phyloP scores from a whole-genome alignment of 2,329 filamentous ascomycete genomes.

The Fusarium mexicanum region DNA sequence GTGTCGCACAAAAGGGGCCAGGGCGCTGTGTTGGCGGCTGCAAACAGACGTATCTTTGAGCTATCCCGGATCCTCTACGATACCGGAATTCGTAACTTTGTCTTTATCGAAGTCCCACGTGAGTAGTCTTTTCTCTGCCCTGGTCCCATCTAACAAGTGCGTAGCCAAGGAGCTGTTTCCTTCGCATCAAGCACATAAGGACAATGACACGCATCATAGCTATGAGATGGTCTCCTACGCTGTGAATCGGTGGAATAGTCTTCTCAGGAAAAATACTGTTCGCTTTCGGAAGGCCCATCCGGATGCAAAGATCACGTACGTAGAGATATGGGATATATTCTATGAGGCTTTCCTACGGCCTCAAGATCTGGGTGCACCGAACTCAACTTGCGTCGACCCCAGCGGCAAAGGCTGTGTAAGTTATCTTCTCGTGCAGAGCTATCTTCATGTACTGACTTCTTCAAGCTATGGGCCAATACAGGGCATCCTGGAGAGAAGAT shows the following conservation, averaged over 20 bases:
- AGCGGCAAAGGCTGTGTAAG: conserved; percentile 1
- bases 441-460: neutral
- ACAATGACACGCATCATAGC: neutral
- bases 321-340: conserved; percentile 9
- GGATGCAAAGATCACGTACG: neutral
- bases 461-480: neutral
- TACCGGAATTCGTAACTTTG: neutral
- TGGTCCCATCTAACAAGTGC: neutral
- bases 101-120: neutral
- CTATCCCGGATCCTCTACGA: neutral
- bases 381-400: neutral
- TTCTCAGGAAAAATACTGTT: neutral
- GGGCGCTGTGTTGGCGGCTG: neutral
- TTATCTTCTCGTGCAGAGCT: fast-evolving
- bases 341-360: neutral
- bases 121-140: neutral
- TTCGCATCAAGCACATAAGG: neutral
- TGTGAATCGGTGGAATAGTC: neutral
- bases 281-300: neutral
- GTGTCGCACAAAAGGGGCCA: neutral
- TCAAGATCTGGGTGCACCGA: neutral
- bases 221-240: neutral
- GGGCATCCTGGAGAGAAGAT: neutral
- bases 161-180: neutral
- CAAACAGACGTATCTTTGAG: neutral